phyloP scores from a whole-genome alignment of 352 stramenopile genomes.

The Phytophthora europaea region DNA sequence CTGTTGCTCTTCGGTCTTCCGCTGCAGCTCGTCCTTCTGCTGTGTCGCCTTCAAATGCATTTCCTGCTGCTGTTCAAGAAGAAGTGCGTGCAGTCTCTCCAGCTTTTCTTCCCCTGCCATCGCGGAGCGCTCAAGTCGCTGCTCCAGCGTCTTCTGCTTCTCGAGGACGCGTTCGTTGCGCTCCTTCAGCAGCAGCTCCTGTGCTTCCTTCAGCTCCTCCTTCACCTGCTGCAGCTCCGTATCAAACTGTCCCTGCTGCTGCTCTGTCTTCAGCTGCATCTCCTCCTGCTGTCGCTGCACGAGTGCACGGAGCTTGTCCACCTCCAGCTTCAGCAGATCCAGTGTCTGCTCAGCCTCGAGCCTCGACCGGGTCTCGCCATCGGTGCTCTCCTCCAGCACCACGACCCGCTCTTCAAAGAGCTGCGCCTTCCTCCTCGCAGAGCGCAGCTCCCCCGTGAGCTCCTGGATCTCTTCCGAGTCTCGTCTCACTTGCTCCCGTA shows the following conservation, averaged over 20 bases:
- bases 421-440: constrained; percentile 38
- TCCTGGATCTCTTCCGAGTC: constrained; percentile 62
- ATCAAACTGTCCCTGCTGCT: constrained; percentile 40
- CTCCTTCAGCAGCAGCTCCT: constrained; percentile 68
- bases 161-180: constrained; percentile 64
- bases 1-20: constrained; percentile 37
- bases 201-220: constrained; percentile 56
- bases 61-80: constrained; percentile 30
- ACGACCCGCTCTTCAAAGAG: constrained; percentile 61
- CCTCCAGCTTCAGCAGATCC: constrained; percentile 74
- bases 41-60: constrained; percentile 68
- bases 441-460: constrained; percentile 58
- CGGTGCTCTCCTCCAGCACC: constrained; percentile 68
- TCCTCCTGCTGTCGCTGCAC: constrained; percentile 61
- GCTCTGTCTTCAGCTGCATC: constrained; percentile 46
- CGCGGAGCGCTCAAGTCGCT: constrained; percentile 45
- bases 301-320: constrained; percentile 72
- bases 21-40: constrained; percentile 57
- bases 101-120: constrained; percentile 28
- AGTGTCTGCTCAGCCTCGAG: constrained; percentile 73
- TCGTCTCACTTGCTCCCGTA: constrained; percentile 54
- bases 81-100: constrained; percentile 23
- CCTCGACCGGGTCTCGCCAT: constrained; percentile 60
- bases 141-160: constrained; percentile 64
- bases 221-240: constrained; percentile 47